Conservation (phyloP, 371 early-diverging fungal genomes). For the Syncephalis plumigaleata region DNA sequence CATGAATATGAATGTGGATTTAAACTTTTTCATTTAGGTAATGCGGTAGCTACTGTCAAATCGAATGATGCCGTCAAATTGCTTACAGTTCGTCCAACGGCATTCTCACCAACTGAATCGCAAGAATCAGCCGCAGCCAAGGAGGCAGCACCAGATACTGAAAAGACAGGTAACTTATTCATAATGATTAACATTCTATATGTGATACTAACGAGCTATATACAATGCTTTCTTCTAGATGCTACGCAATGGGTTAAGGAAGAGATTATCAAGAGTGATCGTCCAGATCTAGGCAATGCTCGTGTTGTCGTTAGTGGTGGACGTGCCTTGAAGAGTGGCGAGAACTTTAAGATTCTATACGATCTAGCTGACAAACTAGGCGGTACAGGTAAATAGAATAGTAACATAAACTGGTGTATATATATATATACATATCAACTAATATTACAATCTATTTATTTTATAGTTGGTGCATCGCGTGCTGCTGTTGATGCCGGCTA, state of each 20-base stretch:
- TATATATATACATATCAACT: neutral
- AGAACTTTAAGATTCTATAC: slow-evolving; percentile 87
- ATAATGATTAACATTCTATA: neutral
- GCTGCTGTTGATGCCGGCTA: slow-evolving; percentile 97
- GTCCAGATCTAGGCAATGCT: slow-evolving; percentile 83
- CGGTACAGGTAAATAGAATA: slow-evolving; percentile 64
- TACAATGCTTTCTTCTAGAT: slow-evolving; percentile 8
- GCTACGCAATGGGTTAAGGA: slow-evolving; percentile 74
- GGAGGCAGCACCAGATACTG: slow-evolving; percentile 49
- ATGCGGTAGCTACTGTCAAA: slow-evolving; percentile 93
- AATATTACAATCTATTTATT: neutral
- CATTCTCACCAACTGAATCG: slow-evolving; percentile 57
- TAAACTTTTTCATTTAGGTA: slow-evolving; percentile 28
- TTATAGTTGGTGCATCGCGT: slow-evolving; percentile 87
- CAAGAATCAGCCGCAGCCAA: slow-evolving; percentile 29
- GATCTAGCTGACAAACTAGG: slow-evolving; percentile 88
- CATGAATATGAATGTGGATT: neutral
- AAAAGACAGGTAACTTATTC: slow-evolving; percentile 11
- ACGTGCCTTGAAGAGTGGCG: slow-evolving; percentile 91
- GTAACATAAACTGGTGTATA: too few relatives aligned
- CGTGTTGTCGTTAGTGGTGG: slow-evolving; percentile 88
- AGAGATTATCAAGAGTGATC: slow-evolving; percentile 83
- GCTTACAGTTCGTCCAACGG: slow-evolving; percentile 80
- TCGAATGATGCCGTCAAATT: slow-evolving; percentile 73
- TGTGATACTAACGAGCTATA: too few relatives aligned